phyloP scores from a whole-genome alignment of 2,329 filamentous ascomycete genomes.

The Tolypocladium inflatum region DNA sequence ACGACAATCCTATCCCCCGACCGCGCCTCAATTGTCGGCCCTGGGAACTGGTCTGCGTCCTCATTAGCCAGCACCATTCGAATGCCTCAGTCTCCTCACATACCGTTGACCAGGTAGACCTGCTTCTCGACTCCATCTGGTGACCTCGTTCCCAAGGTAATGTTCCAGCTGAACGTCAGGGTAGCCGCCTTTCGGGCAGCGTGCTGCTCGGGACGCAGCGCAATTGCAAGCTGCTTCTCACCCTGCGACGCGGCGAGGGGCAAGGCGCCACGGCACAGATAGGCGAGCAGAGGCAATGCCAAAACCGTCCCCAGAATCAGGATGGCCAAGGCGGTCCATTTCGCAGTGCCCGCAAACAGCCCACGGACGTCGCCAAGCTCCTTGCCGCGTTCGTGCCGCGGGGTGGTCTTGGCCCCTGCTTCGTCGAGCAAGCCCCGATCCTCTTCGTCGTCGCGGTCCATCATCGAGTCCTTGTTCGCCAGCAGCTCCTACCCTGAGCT shows the following conservation, averaged over 20 bases:
- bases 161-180: slow-evolving; percentile 10
- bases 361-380: background rate
- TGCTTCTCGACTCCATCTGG: slow-evolving; percentile 15
- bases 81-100: background rate
- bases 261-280: background rate
- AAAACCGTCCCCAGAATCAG: background rate
- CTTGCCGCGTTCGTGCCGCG: no score
- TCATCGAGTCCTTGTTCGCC: background rate
- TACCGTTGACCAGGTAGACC: slow-evolving; percentile 16
- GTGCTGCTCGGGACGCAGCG: slow-evolving; percentile 8
- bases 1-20: slow-evolving; percentile 63
- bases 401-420: background rate
- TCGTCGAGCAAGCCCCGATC: slow-evolving; percentile 3
- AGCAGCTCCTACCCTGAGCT: background rate
- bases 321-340: background rate
- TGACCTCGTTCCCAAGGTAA: slow-evolving; percentile 6
- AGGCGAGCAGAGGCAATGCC: slow-evolving; percentile 3
- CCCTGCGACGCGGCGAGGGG: background rate
- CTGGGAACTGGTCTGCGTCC: slow-evolving; percentile 47
- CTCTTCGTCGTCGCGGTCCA: slow-evolving; percentile 1
- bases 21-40: slow-evolving; percentile 59
- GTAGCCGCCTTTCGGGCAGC: slow-evolving; percentile 5
- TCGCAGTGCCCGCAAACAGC: background rate
- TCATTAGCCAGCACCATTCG: background rate
- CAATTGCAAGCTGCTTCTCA: slow-evolving; percentile 7